phyloP scores from a whole-genome alignment of 495 filamentous ascomycete species.

The Acidomyces sp. region DNA sequence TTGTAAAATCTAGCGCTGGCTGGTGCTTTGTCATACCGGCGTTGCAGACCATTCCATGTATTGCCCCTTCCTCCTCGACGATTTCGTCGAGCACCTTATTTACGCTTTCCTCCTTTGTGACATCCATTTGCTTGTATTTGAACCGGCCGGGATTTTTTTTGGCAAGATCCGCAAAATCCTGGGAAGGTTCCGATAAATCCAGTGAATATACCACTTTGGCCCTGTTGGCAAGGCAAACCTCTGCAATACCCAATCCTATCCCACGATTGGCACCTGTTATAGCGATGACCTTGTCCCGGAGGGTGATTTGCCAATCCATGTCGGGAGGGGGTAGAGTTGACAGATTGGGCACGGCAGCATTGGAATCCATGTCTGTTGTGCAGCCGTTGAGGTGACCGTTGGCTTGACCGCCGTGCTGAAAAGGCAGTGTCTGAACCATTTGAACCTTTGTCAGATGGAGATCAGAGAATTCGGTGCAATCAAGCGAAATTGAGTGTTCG shows the following conservation, averaged over 20 bases:
- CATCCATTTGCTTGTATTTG: conserved; percentile 31
- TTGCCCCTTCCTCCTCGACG: conserved; percentile 27
- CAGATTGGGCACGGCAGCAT: conserved; percentile 6
- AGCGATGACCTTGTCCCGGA: conserved; percentile 21
- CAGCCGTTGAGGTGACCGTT: conserved; percentile 6
- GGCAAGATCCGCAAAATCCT: conserved; percentile 29
- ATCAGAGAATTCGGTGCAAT: no score
- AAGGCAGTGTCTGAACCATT: conserved; percentile 10
- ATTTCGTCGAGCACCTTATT: conserved; percentile 31
- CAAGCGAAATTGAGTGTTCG: no score
- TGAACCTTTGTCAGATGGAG: not conserved
- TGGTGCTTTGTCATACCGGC: conserved; percentile 38
- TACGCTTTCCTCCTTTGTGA: conserved; percentile 31
- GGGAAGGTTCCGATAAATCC: conserved; percentile 33
- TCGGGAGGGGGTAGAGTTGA: conserved; percentile 16
- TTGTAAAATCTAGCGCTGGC: conserved; percentile 32
- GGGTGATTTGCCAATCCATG: conserved; percentile 21
- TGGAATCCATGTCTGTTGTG: not conserved
- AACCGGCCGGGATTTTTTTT: conserved; percentile 27
- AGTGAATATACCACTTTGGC: conserved; percentile 32
- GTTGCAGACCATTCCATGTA: conserved; percentile 31
- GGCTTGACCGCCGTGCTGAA: conserved; percentile 1
- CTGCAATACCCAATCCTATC: conserved; percentile 30
- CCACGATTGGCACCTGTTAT: conserved; percentile 33
- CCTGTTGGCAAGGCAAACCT: conserved; percentile 32